Conservation (phyloP, 2,329 filamentous ascomycete species). For the Aureobasidium sp. region DNA sequence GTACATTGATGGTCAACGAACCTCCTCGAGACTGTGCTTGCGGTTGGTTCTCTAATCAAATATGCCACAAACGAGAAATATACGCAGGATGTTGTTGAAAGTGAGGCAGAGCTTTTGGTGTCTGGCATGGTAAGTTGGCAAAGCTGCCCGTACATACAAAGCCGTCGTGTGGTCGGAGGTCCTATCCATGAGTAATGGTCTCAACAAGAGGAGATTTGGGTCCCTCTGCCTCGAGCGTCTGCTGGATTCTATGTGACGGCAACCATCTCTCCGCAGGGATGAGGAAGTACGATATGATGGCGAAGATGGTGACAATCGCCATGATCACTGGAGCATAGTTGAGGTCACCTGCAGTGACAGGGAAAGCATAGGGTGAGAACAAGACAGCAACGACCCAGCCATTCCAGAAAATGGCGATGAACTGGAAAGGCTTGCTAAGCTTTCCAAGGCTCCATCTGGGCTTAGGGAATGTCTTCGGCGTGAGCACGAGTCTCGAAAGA, state of each 20-base stretch:
- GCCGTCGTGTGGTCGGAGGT: neutral
- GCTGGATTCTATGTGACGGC: constrained; percentile 19
- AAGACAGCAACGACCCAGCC: constrained; percentile 31
- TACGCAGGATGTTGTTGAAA: neutral
- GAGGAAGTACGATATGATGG: constrained; percentile 28
- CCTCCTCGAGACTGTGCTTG: neutral
- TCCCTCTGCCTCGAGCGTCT: constrained; percentile 5
- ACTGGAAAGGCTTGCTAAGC: constrained; percentile 30
- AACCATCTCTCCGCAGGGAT: constrained; percentile 34
- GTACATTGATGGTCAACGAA: neutral
- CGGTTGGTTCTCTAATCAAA: neutral
- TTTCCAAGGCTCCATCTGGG: constrained; percentile 31
- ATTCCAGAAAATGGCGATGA: constrained; percentile 33
- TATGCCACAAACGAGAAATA: neutral
- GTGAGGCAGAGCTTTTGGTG: neutral
- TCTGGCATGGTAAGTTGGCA: neutral
- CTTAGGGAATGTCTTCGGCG: constrained; percentile 30
- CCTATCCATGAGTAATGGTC: neutral
- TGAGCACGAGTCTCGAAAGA: constrained; percentile 30
- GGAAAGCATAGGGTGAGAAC: constrained; percentile 32
- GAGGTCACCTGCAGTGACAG: constrained; percentile 28
- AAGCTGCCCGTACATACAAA: too few species aligned
- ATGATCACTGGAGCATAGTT: constrained; percentile 35
- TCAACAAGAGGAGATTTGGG: constrained; percentile 4
- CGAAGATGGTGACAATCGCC: constrained; percentile 32